These are phyloP conservation scores for Aschersonia sp. DNA, from an alignment of 2,329 filamentous ascomycete genomes.

Conservation along the genomic window DNA sequence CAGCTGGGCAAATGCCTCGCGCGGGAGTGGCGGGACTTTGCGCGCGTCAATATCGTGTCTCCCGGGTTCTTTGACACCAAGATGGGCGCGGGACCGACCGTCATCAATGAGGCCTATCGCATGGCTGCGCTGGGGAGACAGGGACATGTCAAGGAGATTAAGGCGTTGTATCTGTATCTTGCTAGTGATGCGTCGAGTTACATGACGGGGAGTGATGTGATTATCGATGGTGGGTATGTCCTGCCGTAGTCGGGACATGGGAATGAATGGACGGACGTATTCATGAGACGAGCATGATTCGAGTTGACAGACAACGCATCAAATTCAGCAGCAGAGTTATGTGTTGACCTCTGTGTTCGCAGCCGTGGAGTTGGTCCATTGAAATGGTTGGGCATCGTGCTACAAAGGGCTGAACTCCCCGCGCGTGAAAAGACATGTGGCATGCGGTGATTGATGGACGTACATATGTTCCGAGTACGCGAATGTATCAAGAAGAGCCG, in stretches of 20 bases:
- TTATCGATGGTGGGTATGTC: slow-evolving; percentile 62
- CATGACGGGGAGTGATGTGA: slow-evolving; percentile 59
- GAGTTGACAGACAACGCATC: too few species aligned
- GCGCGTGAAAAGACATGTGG: too few species aligned
- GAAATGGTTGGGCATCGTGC: too few species aligned
- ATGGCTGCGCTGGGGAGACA: slow-evolving; percentile 42
- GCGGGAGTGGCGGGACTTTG: slow-evolving; percentile 41
- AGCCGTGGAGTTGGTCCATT: too few species aligned
- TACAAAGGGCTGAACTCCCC: too few species aligned
- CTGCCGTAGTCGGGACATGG: slow-evolving; percentile 20
- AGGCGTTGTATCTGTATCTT: slow-evolving; percentile 73
- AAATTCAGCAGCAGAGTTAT: too few species aligned
- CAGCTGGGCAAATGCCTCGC: slow-evolving; percentile 42
- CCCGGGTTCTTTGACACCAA: slow-evolving; percentile 37
- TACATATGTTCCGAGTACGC: too few species aligned
- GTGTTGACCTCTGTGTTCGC: too few species aligned
- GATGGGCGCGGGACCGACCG: slow-evolving; percentile 30
- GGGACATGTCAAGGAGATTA: slow-evolving; percentile 58
- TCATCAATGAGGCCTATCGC: slow-evolving; percentile 29
- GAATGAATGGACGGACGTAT: too few species aligned
- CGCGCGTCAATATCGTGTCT: slow-evolving; percentile 38
- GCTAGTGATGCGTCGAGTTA: slow-evolving; percentile 72
- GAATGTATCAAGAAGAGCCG: too few species aligned
- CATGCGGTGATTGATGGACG: too few species aligned
- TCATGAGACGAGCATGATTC: too few species aligned